Percentiles rank a stretch among this genome's conserved stretches.
phyloP scores from a whole-genome alignment of 345 rosid genomes.

The Salix caprea region DNA sequence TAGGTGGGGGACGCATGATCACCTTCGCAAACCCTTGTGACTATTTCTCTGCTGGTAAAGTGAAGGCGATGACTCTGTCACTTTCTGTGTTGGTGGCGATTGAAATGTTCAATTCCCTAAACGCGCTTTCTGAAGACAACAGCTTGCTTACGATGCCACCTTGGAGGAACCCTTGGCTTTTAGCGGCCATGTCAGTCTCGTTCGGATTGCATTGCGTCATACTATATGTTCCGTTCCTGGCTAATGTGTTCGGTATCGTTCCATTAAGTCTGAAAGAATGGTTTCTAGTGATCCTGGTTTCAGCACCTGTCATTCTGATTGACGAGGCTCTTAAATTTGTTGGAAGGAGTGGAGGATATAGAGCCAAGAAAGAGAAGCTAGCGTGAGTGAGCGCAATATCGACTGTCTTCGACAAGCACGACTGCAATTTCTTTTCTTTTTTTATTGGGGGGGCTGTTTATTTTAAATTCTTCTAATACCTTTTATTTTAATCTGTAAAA shows the following conservation, averaged over 20 bases:
- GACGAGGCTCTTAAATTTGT: constrained; percentile 72
- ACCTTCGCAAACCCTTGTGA: constrained; percentile 70
- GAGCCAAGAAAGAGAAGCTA: constrained; percentile 35
- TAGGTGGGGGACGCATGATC: constrained; percentile 47
- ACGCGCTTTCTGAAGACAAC: constrained; percentile 81
- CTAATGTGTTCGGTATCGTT: constrained; percentile 66
- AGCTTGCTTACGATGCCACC: constrained; percentile 83
- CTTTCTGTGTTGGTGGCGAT: constrained; percentile 84
- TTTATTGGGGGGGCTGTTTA: not conserved
- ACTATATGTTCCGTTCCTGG: constrained; percentile 79
- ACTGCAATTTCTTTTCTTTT: not conserved
- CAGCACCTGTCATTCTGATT: constrained; percentile 73
- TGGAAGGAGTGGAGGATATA: constrained; percentile 45
- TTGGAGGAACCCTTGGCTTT: constrained; percentile 89
- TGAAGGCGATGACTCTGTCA: constrained; percentile 82
- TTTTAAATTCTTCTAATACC: not conserved
- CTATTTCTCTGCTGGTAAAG: constrained; percentile 75
- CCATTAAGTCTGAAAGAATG: constrained; percentile 76
- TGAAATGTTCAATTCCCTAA: constrained; percentile 89
- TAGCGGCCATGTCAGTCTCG: constrained; percentile 82
- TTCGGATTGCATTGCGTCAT: constrained; percentile 76
- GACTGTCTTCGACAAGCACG: not conserved
- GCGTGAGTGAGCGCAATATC: constrained; percentile 16
- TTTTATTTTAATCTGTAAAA: no score
- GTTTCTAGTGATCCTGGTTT: constrained; percentile 67